Evolutionary conservation across 441 rosid species (phyloP), one percentile per base, ranked within the genome.

Genomic region (Mallotus repandus): DNA sequence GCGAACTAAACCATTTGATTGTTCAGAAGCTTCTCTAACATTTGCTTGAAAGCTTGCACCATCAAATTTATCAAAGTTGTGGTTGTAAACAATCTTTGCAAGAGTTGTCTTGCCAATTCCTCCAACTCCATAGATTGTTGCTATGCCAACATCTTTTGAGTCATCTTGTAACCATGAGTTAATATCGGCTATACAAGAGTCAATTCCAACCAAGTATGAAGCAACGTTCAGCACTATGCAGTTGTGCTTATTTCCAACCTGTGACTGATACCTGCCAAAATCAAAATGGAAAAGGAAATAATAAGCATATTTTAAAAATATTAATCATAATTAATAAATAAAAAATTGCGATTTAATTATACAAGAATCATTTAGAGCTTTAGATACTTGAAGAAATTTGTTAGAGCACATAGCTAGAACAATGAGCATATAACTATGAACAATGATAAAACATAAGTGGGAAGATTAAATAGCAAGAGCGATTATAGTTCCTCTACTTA

Each of bases 401-500:
- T 58, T 2, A 45, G 11, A 45, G 12, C 41, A 38, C 41, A 38
- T 38, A 5, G 38, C 38, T 35, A 35, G 38, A 35, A 38, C 41
- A 45, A 45, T 45, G 49, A 45, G 49, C 11, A 45, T 45, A 45
- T 45, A 16, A 8, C 38, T 5, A 58, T 4, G 41, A 55, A 18
- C 25, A 55, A 7, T 55, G 59, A 55, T 55, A 25, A 13, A 60
- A 8, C 43, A 22, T 29, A 1, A 32, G 8, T 5, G 1, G 19
- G n/a, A 16, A 60, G 10, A 60, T 60, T 60, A 32, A 15, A 12
- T 25, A 25, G 38, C 32, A 13, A 57, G 85, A 82, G 77, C 89
- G 93, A 74, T 79, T 89, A 75, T 59, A 73, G 78, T 84, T 80
- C 79, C 87, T 88, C 86, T 81, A 84, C 70, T 84, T 79, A 65